phyloP scores from a whole-genome alignment of 2,329 filamentous ascomycete genomes.

The Orbilia quercus region DNA sequence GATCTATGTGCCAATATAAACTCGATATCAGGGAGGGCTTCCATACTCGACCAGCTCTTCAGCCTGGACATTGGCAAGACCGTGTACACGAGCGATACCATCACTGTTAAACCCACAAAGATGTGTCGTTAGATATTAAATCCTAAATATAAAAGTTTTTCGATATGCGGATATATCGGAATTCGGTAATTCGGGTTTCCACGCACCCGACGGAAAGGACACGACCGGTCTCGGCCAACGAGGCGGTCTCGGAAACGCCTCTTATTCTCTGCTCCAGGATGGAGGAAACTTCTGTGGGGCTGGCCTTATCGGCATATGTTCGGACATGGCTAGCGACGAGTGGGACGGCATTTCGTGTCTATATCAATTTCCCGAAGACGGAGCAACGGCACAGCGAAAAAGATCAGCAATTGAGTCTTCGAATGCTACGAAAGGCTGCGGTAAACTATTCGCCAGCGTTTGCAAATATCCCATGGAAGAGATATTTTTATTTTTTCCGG shows the following conservation, averaged over 20 bases:
- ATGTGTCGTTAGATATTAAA: conserved; percentile 59
- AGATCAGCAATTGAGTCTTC: conserved; percentile 61
- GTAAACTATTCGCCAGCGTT: conserved; percentile 43
- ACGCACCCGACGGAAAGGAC: conserved; percentile 99
- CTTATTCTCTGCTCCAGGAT: conserved; percentile 99
- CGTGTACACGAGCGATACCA: conserved; percentile 99
- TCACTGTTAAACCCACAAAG: conserved; percentile 74
- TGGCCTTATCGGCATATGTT: conserved; percentile 91
- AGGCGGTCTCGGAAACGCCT: conserved; percentile 96
- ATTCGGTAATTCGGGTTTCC: conserved; percentile 32
- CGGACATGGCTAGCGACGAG: conserved; percentile 80
- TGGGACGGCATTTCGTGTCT: conserved; percentile 89
- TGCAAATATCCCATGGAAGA: conserved; percentile 61
- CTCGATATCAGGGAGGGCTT: conserved; percentile 53
- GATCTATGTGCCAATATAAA: neutral
- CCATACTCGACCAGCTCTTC: conserved; percentile 99
- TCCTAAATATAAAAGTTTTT: conserved; percentile 5
- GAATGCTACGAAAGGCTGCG: conserved; percentile 42
- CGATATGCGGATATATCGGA: conserved; percentile 26
- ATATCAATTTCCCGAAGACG: conserved; percentile 61
- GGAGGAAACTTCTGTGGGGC: conserved; percentile 97
- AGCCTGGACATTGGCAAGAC: conserved; percentile 99
- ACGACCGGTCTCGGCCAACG: conserved; percentile 97
- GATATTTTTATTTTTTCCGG: conserved; percentile 61
- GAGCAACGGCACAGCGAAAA: conserved; percentile 63